Percentiles rank a stretch among this genome's conserved stretches.
Evolutionary conservation across 192 early-diverging fungal genomes (phyloP).

Genomic region (Backusella psychrophila): DNA sequence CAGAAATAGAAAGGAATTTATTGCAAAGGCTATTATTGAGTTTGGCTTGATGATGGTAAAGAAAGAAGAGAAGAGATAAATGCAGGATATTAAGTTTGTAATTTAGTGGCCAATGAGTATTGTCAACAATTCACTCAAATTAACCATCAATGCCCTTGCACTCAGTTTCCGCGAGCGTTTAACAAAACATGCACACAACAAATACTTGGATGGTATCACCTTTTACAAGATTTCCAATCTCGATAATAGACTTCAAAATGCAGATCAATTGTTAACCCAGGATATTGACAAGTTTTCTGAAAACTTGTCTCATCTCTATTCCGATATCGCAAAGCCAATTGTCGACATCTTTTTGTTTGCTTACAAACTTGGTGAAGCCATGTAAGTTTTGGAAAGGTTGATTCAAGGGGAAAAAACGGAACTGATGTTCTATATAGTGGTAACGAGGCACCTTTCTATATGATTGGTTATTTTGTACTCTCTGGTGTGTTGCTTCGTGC

Average conservation of each 20-base stretch:
- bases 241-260: constrained; percentile 74
- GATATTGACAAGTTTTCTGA: constrained; percentile 74
- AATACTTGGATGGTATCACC: constrained; percentile 72
- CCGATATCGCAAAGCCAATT: constrained; percentile 73
- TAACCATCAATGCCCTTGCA: constrained; percentile 54
- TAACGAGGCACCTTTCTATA: constrained; percentile 53
- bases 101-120: constrained; percentile 61
- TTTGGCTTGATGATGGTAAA: constrained; percentile 67
- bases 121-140: constrained; percentile 62
- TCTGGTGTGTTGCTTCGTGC: constrained; percentile 66
- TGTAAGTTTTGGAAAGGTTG: constrained; percentile 36
- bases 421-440: constrained; percentile 28
- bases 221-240: constrained; percentile 84
- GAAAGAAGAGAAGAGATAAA: not conserved
- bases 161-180: constrained; percentile 56
- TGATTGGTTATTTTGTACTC: constrained; percentile 58
- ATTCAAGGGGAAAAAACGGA: not conserved
- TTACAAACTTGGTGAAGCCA: constrained; percentile 66
- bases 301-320: constrained; percentile 68
- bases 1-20: constrained; percentile 57
- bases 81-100: not conserved
- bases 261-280: constrained; percentile 68
- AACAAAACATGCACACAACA: constrained; percentile 61
- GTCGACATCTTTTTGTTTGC: constrained; percentile 76
- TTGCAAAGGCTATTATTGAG: constrained; percentile 58